Base-by-base conservation (phyloP, 495 filamentous ascomycete genomes). In the Pseudevernia furfuracea region DNA sequence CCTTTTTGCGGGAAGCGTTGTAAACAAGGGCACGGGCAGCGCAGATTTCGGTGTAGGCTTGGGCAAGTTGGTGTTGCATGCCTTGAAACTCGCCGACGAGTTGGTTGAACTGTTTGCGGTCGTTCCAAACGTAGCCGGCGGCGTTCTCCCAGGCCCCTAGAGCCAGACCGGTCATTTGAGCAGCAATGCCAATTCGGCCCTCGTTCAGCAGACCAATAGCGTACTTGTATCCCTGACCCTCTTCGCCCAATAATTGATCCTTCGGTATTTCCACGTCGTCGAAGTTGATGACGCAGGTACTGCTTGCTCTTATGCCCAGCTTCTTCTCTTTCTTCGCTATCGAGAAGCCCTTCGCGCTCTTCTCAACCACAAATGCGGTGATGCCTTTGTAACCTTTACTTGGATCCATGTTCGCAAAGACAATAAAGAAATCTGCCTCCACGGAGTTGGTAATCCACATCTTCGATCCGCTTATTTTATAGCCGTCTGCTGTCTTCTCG, bases 251-350 rank as follows among this genome's bases (percentile, higher is more conserved):
- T 10, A 99, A 76, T 75, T 96, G 93, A 71, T 87, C 88, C 74
- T 86, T 86, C 37, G 85, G 93, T 23, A 99, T 84, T 71, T 94
- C 86, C 32, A 97, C 93, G 71, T 97, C 94, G 75, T 99, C 94
- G 67, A 99, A 97, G 81, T 87, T 99, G 71, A 99, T 81, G 56
- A 95, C 91, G 76, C 94, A 99, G 28, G 94, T 99, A 79, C 89
- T 92, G 79, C 89, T 93, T 4, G 94, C 94, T 61, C 82, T 85
- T 77, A 99, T 99, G 52, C 94, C 94, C 39, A 99, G 85, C 81
- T 99, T 99, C 87, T 96, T 96, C 82, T 99, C 94, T 81, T 99
- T 99, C 84, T 99, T 99, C 25, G 94, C 90, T 73, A 99, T 92
- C 23, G 83, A 85, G 82, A 99, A 97, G 7, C 94, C 94, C 62